These are phyloP conservation scores for Hypholoma sublateritium DNA, from an alignment of 768 basidiomycete species.

Conservation along the genomic window DNA sequence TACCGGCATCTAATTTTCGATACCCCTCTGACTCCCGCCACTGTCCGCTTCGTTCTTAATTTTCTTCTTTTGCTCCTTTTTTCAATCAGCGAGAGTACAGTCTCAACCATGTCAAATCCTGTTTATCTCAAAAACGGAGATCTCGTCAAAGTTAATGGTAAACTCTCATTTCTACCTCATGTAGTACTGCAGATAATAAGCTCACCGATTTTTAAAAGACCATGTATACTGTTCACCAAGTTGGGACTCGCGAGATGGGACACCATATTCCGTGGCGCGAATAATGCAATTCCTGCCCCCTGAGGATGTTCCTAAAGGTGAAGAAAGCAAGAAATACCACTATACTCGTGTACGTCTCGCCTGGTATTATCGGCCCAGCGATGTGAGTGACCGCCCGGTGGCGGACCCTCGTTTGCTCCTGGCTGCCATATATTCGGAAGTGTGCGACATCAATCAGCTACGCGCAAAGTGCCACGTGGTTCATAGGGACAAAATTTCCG, in stretches of 20 bases:
- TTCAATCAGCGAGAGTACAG: conserved; percentile 25
- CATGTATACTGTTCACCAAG: conserved; percentile 96
- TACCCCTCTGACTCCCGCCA: conserved; percentile 11
- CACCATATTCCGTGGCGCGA: conserved; percentile 92
- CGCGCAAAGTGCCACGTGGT: conserved; percentile 92
- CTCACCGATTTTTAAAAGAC: conserved; percentile 60
- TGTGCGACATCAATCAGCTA: conserved; percentile 92
- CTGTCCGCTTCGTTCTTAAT: conserved; percentile 21
- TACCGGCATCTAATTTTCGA: conserved; percentile 19
- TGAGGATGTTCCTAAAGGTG: conserved; percentile 65
- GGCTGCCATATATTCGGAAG: conserved; percentile 95
- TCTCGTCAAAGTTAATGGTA: conserved; percentile 86
- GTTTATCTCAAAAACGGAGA: conserved; percentile 80
- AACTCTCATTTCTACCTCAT: conserved; percentile 26
- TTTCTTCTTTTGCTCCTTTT: conserved; percentile 28
- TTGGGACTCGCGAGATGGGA: conserved; percentile 90
- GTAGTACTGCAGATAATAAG: conserved; percentile 3
- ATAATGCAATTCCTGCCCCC: conserved; percentile 96
- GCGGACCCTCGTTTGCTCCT: conserved; percentile 90
- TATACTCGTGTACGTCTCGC: conserved; percentile 87
- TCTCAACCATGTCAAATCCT: conserved; percentile 42
- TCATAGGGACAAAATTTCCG: conserved; percentile 93
- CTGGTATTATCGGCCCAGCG: conserved; percentile 96
- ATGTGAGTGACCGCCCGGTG: conserved; percentile 90
- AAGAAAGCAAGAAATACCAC: conserved; percentile 63